Evolutionary conservation across 805 yeast genomes (phyloP).

Genomic region (Lachancea fermentati): DNA sequence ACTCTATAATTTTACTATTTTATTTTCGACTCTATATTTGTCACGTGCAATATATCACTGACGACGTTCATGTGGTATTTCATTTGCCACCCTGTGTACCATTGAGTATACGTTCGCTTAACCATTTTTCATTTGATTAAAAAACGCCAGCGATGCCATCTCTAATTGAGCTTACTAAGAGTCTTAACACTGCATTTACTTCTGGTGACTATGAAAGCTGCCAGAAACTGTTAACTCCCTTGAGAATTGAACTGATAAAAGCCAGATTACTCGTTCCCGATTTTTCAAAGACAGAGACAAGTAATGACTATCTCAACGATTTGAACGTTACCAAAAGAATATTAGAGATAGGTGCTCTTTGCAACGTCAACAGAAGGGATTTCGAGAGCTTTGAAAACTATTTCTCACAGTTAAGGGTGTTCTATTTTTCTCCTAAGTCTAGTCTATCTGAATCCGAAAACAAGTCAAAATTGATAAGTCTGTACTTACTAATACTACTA

Average conservation of each 20-base stretch:
- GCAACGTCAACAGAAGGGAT: slow-evolving; percentile 59
- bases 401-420: slow-evolving; percentile 70
- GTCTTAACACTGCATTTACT: slow-evolving; percentile 61
- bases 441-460: slow-evolving; percentile 46
- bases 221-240: slow-evolving; percentile 54
- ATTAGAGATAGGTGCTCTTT: slow-evolving; percentile 82
- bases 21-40: neutral
- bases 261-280: slow-evolving; percentile 72
- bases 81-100: neutral
- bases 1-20: slow-evolving; percentile 4
- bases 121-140: neutral
- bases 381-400: slow-evolving; percentile 65
- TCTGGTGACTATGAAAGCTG: slow-evolving; percentile 57
- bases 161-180: slow-evolving; percentile 62
- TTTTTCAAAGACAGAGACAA: slow-evolving; percentile 33
- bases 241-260: slow-evolving; percentile 75
- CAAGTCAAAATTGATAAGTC: slow-evolving; percentile 65
- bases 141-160: slow-evolving; percentile 35
- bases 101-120: neutral
- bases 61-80: too few relatives aligned
- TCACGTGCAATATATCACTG: too few relatives aligned
- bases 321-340: slow-evolving; percentile 74
- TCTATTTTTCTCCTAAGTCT: slow-evolving; percentile 45
- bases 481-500: slow-evolving; percentile 69
- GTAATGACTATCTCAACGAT: slow-evolving; percentile 47